These are phyloP conservation scores for Trichophyton mentagrophytes DNA, from an alignment of 2,329 filamentous ascomycete species.

Conservation along the genomic window DNA sequence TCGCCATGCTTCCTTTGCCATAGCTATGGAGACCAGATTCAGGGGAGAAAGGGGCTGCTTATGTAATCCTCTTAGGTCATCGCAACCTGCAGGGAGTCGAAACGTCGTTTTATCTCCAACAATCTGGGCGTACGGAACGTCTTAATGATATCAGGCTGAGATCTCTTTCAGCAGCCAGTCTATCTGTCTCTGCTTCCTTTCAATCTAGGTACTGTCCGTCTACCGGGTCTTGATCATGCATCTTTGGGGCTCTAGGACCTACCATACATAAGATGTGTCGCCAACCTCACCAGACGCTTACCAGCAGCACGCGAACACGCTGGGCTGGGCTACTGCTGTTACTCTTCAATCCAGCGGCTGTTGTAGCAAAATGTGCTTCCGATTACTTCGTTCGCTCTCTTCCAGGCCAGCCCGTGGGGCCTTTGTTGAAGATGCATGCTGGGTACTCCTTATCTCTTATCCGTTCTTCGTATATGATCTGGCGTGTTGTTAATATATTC, in stretches of 20 bases:
- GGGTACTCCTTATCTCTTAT: conserved; percentile 50
- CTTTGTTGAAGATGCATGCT: conserved; percentile 91
- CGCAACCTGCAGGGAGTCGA: no score
- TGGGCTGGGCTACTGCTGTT: not conserved
- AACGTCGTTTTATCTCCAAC: no score
- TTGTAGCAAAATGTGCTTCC: conserved; percentile 38
- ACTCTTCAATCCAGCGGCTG: conserved; percentile 3
- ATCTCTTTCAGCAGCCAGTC: not conserved
- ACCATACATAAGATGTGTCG: not conserved
- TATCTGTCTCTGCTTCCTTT: not conserved
- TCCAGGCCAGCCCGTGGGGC: conserved; percentile 67
- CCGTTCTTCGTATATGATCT: not conserved
- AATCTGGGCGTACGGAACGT: no score
- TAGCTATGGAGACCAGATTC: no score
- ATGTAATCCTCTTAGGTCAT: not conserved
- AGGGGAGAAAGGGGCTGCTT: not conserved
- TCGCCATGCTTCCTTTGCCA: no score
- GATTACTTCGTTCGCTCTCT: conserved; percentile 84
- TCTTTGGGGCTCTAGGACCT: not conserved
- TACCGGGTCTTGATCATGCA: not conserved
- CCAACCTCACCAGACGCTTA: not conserved
- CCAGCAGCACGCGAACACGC: not conserved
- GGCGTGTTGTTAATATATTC: not conserved
- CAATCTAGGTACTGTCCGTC: no score
- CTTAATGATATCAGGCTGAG: not conserved